Percentiles rank a stretch among this genome's conserved stretches.
Evolutionary conservation across 805 yeast species (phyloP).

Genomic region (Monosporozyma yasuniensis): DNA sequence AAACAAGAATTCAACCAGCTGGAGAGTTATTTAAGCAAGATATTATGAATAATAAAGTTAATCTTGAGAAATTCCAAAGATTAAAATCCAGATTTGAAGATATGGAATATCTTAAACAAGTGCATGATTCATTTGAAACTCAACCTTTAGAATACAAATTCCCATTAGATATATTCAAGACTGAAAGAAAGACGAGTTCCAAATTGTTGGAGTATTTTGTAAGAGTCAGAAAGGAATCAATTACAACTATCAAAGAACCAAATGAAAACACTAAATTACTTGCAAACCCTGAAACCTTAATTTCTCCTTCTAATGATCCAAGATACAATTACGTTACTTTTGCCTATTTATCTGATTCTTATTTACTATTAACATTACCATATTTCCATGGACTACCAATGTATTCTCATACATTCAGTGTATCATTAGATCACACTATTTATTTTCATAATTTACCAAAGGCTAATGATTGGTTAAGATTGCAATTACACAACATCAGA

Average conservation of each 20-base stretch:
- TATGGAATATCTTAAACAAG: conserved; percentile 4
- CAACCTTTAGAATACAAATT: conserved; percentile 30
- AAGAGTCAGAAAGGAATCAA: conserved; percentile 12
- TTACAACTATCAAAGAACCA: not conserved
- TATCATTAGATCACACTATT: conserved; percentile 57
- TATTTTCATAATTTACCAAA: conserved; percentile 47
- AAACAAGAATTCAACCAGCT: conserved; percentile 3
- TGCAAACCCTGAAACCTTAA: conserved; percentile 1
- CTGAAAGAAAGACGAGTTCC: conserved; percentile 3
- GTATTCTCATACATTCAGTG: conserved; percentile 42
- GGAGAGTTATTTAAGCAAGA: conserved; percentile 14
- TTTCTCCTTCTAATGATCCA: conserved; percentile 18
- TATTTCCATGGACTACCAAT: conserved; percentile 41
- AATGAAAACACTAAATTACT: not conserved
- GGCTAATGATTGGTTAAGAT: conserved; percentile 43
- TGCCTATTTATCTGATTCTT: conserved; percentile 52
- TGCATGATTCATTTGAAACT: conserved; percentile 28
- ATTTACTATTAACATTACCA: conserved; percentile 43
- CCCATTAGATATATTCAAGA: conserved; percentile 30
- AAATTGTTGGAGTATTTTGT: conserved; percentile 21
- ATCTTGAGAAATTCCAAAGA: not conserved
- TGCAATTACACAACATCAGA: conserved; percentile 40
- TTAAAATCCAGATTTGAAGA: conserved; percentile 5
- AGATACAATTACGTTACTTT: conserved; percentile 46
- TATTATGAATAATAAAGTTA: conserved; percentile 8